Evolutionary conservation across 352 stramenopile species (phyloP), one percentile per base, ranked within the genome.

Genomic region (Pelagophyceae sp.): DNA sequence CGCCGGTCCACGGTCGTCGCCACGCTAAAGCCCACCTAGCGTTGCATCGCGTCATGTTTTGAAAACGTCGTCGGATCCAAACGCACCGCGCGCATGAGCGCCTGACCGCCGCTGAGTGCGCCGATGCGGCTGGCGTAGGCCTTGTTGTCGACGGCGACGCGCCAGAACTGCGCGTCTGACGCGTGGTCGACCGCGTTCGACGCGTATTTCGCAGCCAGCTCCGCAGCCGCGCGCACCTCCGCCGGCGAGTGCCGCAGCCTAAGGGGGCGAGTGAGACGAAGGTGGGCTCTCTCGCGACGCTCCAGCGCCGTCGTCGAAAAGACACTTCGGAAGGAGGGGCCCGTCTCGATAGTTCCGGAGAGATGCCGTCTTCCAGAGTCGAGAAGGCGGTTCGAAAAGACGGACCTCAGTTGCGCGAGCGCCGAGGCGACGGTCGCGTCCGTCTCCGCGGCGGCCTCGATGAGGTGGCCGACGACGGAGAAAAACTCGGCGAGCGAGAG

Each of bases 401-500:
- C n/a, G n/a, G n/a, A n/a, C n/a, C n/a, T n/a, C 25, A 79, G 40
- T 35, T 64, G 54, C 35, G 76, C 76, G 38, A 79, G 50, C 15
- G 76, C 76, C 54, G 76, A 77, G 2, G 76, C 33, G n/a, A 79
- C 65, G 6, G 76, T 77, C 17, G 63, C 50, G 5, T 60, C 54
- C 38, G 54, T 58, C 33, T 67, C 45, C 2, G 32, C 76, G 19
- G 61, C 60, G 20, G 76, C 0, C 65, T 79, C 76, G 61, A 79
- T 29, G 61, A 79, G 38, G 29, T 60, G 61, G 29, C 76, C 76
- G 19, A 58, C 71, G 65, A 40, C 45, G 27, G 76, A 33, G 61
- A 79, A 75, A 1, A 61, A 75, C 31, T 79, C 76, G 15, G 76
- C 64, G 27, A 79, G 76, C 38, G 76, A 63, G 60, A 79, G 11